These are phyloP conservation scores for Chalara sp. DNA, from an alignment of 2,329 filamentous ascomycete species.

Conservation along the genomic window DNA sequence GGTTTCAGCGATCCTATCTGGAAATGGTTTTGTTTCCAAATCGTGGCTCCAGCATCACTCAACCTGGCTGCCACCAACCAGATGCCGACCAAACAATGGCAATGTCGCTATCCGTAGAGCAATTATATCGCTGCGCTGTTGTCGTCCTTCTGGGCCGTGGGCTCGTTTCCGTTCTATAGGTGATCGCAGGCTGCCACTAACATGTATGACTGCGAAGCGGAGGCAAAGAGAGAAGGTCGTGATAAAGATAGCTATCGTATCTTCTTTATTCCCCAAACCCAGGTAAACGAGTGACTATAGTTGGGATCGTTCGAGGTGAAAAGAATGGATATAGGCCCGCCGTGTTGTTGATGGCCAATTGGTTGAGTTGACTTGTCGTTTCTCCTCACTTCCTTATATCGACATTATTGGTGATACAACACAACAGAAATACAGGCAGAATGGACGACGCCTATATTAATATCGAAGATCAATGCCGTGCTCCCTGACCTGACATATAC, in stretches of 20 bases:
- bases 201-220: background rate
- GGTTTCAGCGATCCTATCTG: too few relatives aligned
- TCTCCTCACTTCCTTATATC: too few relatives aligned
- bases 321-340: background rate
- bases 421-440: background rate
- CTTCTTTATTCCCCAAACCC: background rate
- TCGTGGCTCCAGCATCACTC: constrained; percentile 26
- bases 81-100: too few relatives aligned
- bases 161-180: background rate
- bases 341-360: background rate
- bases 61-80: background rate
- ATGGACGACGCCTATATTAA: background rate
- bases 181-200: background rate
- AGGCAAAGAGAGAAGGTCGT: background rate
- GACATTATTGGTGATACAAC: too few relatives aligned
- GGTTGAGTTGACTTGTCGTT: background rate
- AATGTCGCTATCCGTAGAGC: background rate
- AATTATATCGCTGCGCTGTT: background rate
- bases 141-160: background rate
- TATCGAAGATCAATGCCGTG: too few relatives aligned
- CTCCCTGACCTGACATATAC: too few relatives aligned
- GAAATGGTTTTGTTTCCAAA: background rate
- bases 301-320: background rate
- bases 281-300: constrained; percentile 2
- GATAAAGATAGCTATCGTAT: background rate